phyloP scores from a whole-genome alignment of 2,329 filamentous ascomycete genomes.

The Ophiosphaerella herpotricha region DNA sequence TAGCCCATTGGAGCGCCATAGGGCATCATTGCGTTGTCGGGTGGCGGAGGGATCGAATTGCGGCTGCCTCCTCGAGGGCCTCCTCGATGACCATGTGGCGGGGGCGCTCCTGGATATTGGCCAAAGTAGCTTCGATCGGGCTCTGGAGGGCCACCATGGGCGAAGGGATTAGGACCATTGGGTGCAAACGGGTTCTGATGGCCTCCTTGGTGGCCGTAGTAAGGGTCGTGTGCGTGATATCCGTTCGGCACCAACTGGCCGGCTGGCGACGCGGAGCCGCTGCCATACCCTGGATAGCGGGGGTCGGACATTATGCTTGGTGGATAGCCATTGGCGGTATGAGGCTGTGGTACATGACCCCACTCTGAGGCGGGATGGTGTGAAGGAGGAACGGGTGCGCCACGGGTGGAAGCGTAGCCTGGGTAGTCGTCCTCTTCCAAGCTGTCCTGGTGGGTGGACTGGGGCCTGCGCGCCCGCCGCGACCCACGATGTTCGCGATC shows the following conservation, averaged over 20 bases:
- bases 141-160: slow-evolving; percentile 18
- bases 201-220: slow-evolving; percentile 30
- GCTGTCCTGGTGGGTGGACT: slow-evolving; percentile 47
- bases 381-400: slow-evolving; percentile 32
- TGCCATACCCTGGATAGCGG: slow-evolving; percentile 33
- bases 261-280: slow-evolving; percentile 25
- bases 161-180: slow-evolving; percentile 32
- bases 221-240: slow-evolving; percentile 40
- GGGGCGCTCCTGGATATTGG: slow-evolving; percentile 17
- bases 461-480: slow-evolving; percentile 36
- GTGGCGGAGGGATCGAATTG: slow-evolving; percentile 40
- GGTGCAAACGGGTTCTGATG: slow-evolving; percentile 38
- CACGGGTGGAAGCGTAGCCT: slow-evolving; percentile 34
- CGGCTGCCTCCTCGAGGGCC: slow-evolving; percentile 30
- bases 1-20: slow-evolving; percentile 30
- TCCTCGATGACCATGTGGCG: neutral
- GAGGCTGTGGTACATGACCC: slow-evolving; percentile 40
- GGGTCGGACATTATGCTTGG: slow-evolving; percentile 46
- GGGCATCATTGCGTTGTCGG: slow-evolving; percentile 41
- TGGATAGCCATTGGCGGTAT: slow-evolving; percentile 42
- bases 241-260: slow-evolving; percentile 41
- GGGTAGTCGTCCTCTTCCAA: slow-evolving; percentile 54
- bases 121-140: slow-evolving; percentile 45
- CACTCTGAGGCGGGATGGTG: slow-evolving; percentile 45
- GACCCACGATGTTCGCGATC: slow-evolving; percentile 31